phyloP scores from a whole-genome alignment of 1,284 basidiomycete genomes.

The Apiotrichum siamense region DNA sequence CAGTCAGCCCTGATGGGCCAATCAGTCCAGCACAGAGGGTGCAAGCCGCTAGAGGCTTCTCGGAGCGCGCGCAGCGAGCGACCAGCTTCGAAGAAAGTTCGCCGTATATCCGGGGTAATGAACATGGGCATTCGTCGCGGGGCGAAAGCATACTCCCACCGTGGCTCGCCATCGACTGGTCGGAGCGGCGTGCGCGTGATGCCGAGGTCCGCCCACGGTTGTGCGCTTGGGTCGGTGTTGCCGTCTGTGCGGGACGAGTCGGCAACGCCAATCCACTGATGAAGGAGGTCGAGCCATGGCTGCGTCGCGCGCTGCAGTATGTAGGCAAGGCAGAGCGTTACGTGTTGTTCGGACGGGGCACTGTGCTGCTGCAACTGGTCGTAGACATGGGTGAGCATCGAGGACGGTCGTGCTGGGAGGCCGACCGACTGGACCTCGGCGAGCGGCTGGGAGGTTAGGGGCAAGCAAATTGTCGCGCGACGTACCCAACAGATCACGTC shows the following conservation, averaged over 20 bases:
- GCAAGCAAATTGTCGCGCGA: neutral
- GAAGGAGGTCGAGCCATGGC: slow-evolving; percentile 32
- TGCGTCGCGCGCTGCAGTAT: slow-evolving; percentile 27
- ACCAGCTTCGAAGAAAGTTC: slow-evolving; percentile 41
- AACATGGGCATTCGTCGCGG: slow-evolving; percentile 36
- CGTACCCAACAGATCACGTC: slow-evolving; percentile 35
- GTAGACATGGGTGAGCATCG: slow-evolving; percentile 35
- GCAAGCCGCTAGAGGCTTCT: slow-evolving; percentile 32
- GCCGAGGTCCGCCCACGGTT: slow-evolving; percentile 44
- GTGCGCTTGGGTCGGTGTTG: slow-evolving; percentile 21
- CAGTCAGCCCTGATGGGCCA: slow-evolving; percentile 29
- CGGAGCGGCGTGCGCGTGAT: slow-evolving; percentile 21
- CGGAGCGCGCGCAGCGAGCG: slow-evolving; percentile 32
- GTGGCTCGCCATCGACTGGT: neutral
- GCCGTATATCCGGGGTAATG: slow-evolving; percentile 26
- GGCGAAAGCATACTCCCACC: slow-evolving; percentile 34
- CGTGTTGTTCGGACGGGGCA: neutral
- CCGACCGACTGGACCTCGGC: slow-evolving; percentile 15
- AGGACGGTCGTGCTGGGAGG: slow-evolving; percentile 29
- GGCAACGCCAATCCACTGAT: slow-evolving; percentile 38
- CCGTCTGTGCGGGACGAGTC: slow-evolving; percentile 21
- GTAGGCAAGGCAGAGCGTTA: slow-evolving; percentile 29
- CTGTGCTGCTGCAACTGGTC: slow-evolving; percentile 25
- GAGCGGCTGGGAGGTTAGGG: slow-evolving; percentile 19
- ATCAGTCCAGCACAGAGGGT: slow-evolving; percentile 30